Percentiles rank a stretch among this genome's conserved stretches.
Evolutionary conservation across 2,329 filamentous ascomycete genomes (phyloP).

Genomic region (Fusarium sp.): DNA sequence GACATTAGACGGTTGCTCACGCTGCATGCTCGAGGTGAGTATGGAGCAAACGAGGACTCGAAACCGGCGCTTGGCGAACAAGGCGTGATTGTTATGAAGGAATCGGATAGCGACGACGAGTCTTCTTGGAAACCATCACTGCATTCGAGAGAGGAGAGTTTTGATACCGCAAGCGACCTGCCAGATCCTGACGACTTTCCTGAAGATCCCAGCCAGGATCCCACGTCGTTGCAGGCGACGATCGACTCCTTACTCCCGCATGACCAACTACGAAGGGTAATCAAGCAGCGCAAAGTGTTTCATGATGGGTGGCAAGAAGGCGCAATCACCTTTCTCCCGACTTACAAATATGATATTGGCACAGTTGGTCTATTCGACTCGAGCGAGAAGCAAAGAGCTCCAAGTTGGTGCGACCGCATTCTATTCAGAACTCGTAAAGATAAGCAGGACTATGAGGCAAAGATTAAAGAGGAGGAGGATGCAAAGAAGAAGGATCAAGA

Average conservation of each 20-base stretch:
- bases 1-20: constrained; percentile 87
- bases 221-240: constrained; percentile 87
- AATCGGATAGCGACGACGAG: constrained; percentile 59
- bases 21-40: constrained; percentile 82
- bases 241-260: constrained; percentile 87
- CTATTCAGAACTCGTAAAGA: constrained; percentile 82
- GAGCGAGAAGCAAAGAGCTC: constrained; percentile 90
- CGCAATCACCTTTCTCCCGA: constrained; percentile 85
- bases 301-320: constrained; percentile 94
- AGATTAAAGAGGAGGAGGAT: constrained; percentile 69
- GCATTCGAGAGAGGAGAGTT: constrained; percentile 48
- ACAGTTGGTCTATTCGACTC: constrained; percentile 92
- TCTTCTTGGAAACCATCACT: constrained; percentile 48
- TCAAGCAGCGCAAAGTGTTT: constrained; percentile 80
- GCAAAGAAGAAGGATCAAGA: constrained; percentile 80
- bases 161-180: constrained; percentile 55
- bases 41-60: constrained; percentile 63
- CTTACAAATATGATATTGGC: constrained; percentile 98
- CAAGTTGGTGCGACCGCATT: constrained; percentile 97
- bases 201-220: constrained; percentile 77
- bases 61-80: constrained; percentile 56
- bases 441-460: constrained; percentile 70
- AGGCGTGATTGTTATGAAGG: constrained; percentile 58
- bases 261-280: constrained; percentile 82
- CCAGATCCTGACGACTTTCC: constrained; percentile 73